Evolutionary conservation across 2,329 filamentous ascomycete species (phyloP).

Genomic region (Claviceps africana): DNA sequence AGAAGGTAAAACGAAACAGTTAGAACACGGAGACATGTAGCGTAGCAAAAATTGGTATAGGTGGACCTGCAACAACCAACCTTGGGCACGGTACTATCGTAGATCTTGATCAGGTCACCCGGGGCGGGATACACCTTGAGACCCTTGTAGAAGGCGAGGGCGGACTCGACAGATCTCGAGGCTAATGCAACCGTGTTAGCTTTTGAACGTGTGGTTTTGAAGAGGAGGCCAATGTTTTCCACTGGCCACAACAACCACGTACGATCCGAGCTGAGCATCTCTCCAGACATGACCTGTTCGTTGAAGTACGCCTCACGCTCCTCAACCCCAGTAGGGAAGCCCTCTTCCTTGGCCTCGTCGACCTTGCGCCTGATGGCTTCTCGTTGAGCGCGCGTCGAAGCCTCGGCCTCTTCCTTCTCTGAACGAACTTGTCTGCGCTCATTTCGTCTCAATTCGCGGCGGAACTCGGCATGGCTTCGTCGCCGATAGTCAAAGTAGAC

Average conservation of each 20-base stretch:
- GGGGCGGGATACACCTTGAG: conserved; percentile 96
- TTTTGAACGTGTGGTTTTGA: background rate
- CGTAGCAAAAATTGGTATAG: too few relatives aligned
- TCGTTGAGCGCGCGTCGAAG: conserved; percentile 51
- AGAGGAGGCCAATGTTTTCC: background rate
- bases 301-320: conserved; percentile 96
- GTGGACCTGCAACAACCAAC: conserved; percentile 26
- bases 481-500: conserved; percentile 57
- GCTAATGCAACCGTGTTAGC: conserved; percentile 28
- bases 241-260: conserved; percentile 12
- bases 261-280: conserved; percentile 73
- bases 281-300: conserved; percentile 81
- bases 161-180: conserved; percentile 62
- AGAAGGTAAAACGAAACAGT: background rate
- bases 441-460: conserved; percentile 56
- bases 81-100: conserved; percentile 97
- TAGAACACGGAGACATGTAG: background rate
- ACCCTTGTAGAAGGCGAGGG: conserved; percentile 93
- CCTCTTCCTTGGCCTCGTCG: conserved; percentile 73
- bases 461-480: conserved; percentile 50
- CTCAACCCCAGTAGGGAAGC: conserved; percentile 79
- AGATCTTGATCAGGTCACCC: conserved; percentile 84
- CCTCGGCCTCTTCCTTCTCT: conserved; percentile 59
- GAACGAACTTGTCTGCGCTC: conserved; percentile 57
- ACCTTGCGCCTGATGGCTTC: conserved; percentile 63